A percentile compares a stretch with the other conserved stretches of the same genome.
Conservation (phyloP, 768 basidiomycete genomes). For the Suillus americanus region DNA sequence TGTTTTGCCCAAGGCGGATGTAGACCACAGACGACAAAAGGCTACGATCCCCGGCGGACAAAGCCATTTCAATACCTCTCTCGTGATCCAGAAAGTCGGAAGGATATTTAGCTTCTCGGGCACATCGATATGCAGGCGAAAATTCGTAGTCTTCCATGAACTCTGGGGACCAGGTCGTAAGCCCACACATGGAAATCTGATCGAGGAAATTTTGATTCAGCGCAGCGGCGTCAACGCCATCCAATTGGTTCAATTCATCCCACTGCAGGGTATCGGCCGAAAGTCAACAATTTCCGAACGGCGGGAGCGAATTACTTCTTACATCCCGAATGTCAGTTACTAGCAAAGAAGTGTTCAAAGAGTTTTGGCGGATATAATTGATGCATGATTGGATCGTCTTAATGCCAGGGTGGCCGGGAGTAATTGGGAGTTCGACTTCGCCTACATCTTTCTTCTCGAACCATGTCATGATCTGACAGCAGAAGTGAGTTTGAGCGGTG, state of each 20-base stretch:
- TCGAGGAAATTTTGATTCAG: conserved; percentile 42
- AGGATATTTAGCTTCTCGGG: conserved; percentile 41
- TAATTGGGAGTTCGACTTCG: conserved; percentile 8
- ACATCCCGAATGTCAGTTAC: conserved; percentile 45
- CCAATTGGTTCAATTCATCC: conserved; percentile 40
- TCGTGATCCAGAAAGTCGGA: conserved; percentile 32
- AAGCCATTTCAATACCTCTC: conserved; percentile 27
- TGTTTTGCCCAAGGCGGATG: conserved; percentile 33
- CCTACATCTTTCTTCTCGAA: conserved; percentile 38
- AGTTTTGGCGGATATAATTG: conserved; percentile 41
- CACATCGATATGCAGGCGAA: conserved; percentile 32
- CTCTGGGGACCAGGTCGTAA: conserved; percentile 30
- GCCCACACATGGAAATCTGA: conserved; percentile 25
- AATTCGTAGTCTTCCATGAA: conserved; percentile 10
- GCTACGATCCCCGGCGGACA: conserved; percentile 38
- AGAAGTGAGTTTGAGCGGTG: conserved; percentile 1
- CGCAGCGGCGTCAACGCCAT: conserved; percentile 44
- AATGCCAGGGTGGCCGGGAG: conserved; percentile 41
- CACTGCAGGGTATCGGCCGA: conserved; percentile 29
- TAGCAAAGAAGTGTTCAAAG: conserved; percentile 40
- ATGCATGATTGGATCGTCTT: conserved; percentile 46
- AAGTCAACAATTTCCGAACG: conserved; percentile 3
- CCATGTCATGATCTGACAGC: conserved; percentile 39
- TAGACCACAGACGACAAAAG: conserved; percentile 34
- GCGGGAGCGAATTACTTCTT: conserved; percentile 7